phyloP scores from a whole-genome alignment of 495 filamentous ascomycete genomes.

The Aspergillus bridgeri region DNA sequence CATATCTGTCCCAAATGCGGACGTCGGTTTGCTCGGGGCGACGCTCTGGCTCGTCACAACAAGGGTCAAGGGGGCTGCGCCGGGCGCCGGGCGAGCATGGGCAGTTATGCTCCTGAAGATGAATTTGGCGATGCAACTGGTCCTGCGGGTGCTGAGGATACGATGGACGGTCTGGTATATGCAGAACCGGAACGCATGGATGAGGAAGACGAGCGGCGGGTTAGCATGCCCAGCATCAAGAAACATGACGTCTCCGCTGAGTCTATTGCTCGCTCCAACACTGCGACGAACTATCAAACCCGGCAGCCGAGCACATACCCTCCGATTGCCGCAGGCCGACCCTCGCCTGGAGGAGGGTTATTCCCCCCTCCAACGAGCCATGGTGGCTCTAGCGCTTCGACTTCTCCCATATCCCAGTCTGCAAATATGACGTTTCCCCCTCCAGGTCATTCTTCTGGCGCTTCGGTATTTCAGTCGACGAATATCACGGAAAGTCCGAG shows the following conservation, averaged over 20 bases:
- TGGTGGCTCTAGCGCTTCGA: constrained; percentile 47
- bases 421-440: constrained; percentile 44
- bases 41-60: constrained; percentile 90
- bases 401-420: constrained; percentile 52
- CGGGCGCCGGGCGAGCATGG: constrained; percentile 81
- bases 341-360: constrained; percentile 50
- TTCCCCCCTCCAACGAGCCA: constrained; percentile 57
- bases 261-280: constrained; percentile 34
- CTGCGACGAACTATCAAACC: constrained; percentile 54
- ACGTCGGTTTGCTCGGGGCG: constrained; percentile 89
- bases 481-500: constrained; percentile 84
- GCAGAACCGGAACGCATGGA: constrained; percentile 61
- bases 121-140: constrained; percentile 55
- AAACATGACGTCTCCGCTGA: constrained; percentile 55
- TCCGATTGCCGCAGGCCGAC: constrained; percentile 54
- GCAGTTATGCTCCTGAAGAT: constrained; percentile 78
- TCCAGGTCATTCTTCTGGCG: constrained; percentile 37
- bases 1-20: constrained; percentile 94
- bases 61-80: constrained; percentile 97
- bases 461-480: constrained; percentile 66
- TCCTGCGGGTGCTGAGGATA: constrained; percentile 55
- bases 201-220: constrained; percentile 57
- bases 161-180: constrained; percentile 75
- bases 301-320: constrained; percentile 74
- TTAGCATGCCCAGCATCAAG: constrained; percentile 70